Evolutionary conservation across 148 eudicot genomes (phyloP), one percentile per base, ranked within the genome.

Genomic region (Linanthus parryae): DNA sequence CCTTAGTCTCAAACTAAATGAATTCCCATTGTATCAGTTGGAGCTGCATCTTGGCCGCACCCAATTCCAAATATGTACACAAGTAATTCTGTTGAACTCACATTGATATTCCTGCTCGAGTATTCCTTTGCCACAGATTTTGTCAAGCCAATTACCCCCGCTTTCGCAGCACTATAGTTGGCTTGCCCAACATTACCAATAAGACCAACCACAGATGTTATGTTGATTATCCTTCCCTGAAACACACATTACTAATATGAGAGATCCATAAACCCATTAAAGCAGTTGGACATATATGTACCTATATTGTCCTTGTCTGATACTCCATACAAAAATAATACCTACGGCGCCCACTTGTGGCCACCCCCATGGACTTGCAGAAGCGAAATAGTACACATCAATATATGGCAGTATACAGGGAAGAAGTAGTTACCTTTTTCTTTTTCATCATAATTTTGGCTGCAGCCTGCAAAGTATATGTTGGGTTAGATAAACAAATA

Each of bases 151-250:
- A 84, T 81, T 8, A 92, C 98, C 8, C 95, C 98, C 19, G 95
- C 98, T 73, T 87, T 90, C 26, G 95, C 97, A 63, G 97, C 95
- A 76, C 96, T 82, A 54, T 89, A 89, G 55, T 84, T 89, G 53
- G 90, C 94, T 77, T 89, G 97, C 59, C 94, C 94, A 62, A 73
- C 63, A 68, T 83, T 91, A 52, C 98, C 98, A 58, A 84, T 70
- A 38, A 86, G 76, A 48, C 98, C 96, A 46, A 83, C 95, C 25
- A 91, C 94, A 8, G 98, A 91, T 34, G 98, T 74, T 21, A 91
- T 86, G 64, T 91, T 91, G 44, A 86, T 87, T 4, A 91, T 87
- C 63, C 90, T 83, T 40, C 98, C 98, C 98, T 91, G 79, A 23
- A 69, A 51, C 51, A n/a, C 23, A 44, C 16, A 44, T 10, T 10